Conservation (phyloP, 768 basidiomycete genomes). For the Phylloporus rhodoxanthus region DNA sequence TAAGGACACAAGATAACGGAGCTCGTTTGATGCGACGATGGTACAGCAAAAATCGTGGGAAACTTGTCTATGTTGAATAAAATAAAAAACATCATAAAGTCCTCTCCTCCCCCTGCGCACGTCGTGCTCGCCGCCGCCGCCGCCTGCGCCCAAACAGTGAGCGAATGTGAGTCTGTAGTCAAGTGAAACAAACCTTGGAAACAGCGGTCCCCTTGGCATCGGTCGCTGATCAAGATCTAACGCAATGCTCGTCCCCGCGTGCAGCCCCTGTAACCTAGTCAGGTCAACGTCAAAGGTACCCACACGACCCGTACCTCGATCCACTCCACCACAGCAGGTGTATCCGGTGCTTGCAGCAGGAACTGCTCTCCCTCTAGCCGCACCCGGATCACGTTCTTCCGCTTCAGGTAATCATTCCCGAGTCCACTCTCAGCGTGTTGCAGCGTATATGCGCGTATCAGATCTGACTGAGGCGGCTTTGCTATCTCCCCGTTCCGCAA, state of each 20-base stretch:
- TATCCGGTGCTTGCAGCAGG: conserved; percentile 80
- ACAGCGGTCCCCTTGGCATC: conserved; percentile 88
- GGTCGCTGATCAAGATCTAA: conserved; percentile 86
- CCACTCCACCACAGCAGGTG: conserved; percentile 86
- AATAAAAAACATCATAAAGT: not conserved
- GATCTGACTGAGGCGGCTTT: conserved; percentile 44
- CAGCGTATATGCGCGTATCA: conserved; percentile 72
- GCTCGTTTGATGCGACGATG: conserved; percentile 27
- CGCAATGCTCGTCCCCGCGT: conserved; percentile 87
- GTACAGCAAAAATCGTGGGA: conserved; percentile 30
- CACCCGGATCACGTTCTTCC: conserved; percentile 89
- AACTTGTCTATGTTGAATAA: not conserved
- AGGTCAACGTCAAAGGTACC: not conserved
- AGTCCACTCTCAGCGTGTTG: conserved; percentile 91
- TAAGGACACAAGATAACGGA: conserved; percentile 32
- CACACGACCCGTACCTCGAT: conserved; percentile 65
- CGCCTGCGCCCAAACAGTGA: conserved; percentile 12
- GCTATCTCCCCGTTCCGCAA: conserved; percentile 25
- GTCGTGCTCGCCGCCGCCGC: conserved; percentile 26
- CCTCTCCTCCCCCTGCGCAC: conserved; percentile 8
- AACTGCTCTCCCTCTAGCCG: conserved; percentile 96
- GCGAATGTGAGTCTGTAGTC: not conserved
- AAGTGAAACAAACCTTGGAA: conserved; percentile 54
- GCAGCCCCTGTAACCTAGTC: conserved; percentile 57
- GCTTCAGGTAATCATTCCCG: conserved; percentile 90